A percentile compares a stretch with the other conserved stretches of the same genome.
phyloP scores from a whole-genome alignment of 345 rosid species.

The Citrus medica region DNA sequence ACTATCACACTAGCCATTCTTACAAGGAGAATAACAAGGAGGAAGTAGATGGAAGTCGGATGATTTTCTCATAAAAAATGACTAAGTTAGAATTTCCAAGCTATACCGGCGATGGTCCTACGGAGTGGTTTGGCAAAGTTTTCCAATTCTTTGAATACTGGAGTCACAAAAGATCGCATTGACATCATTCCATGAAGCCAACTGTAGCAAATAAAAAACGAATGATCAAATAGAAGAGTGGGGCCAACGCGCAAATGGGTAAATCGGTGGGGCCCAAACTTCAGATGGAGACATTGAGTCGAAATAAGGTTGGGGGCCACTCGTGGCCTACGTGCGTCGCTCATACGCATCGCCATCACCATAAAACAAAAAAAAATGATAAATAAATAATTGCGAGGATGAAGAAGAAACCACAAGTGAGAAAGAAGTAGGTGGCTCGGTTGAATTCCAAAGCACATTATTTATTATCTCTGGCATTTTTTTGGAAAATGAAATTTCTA shows the following conservation, averaged over 20 bases:
- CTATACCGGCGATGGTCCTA: too few relatives aligned
- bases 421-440: not conserved
- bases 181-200: too few relatives aligned
- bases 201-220: not conserved
- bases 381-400: not conserved
- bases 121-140: too few relatives aligned
- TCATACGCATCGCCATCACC: conserved; percentile 14
- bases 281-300: not conserved
- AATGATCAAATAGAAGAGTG: not conserved
- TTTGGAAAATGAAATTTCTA: too few relatives aligned
- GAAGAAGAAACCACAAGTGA: not conserved
- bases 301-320: not conserved
- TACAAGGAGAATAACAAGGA: too few relatives aligned
- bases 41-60: too few relatives aligned
- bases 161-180: too few relatives aligned
- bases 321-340: conserved; percentile 14
- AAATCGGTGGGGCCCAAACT: not conserved
- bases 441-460: not conserved
- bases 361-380: not conserved
- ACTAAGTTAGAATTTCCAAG: too few relatives aligned
- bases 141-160: too few relatives aligned
- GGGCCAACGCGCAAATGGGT: too few relatives aligned
- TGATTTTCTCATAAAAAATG: too few relatives aligned
- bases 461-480: not conserved
- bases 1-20: too few relatives aligned